A percentile compares a stretch with the other conserved stretches of the same genome.
These are phyloP conservation scores for Leccinellum luteum DNA, from an alignment of 768 basidiomycete species.

Conservation along the genomic window DNA sequence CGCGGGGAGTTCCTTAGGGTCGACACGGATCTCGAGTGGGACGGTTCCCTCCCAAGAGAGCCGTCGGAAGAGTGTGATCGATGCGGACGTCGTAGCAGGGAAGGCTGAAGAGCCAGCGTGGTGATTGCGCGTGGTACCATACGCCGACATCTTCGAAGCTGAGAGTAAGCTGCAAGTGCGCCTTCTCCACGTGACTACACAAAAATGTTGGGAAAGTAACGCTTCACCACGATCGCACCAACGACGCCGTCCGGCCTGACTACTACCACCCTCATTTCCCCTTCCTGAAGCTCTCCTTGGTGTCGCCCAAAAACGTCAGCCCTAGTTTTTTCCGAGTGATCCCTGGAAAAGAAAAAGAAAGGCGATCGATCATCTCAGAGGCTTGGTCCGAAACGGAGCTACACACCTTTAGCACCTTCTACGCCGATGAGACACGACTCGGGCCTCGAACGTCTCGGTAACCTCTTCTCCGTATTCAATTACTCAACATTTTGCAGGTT, in stretches of 20 bases:
- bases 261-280: neutral
- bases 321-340: constrained; percentile 39
- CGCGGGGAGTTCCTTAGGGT: constrained; percentile 85
- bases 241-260: constrained; percentile 28
- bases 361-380: no score
- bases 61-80: constrained; percentile 80
- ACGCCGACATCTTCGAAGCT: constrained; percentile 42
- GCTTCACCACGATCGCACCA: constrained; percentile 9
- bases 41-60: constrained; percentile 91
- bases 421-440: constrained; percentile 40
- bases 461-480: constrained; percentile 19
- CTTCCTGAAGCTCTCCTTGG: constrained; percentile 29
- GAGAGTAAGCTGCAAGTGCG: neutral
- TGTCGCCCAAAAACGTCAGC: constrained; percentile 42
- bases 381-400: neutral
- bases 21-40: constrained; percentile 85
- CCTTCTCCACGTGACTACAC: constrained; percentile 13
- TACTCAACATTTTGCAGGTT: no score
- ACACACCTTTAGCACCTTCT: constrained; percentile 38
- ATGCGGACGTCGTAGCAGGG: constrained; percentile 47
- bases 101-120: constrained; percentile 46
- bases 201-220: neutral
- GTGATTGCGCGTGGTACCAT: constrained; percentile 51
- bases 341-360: constrained; percentile 20
- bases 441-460: constrained; percentile 27